phyloP scores from a whole-genome alignment of 2,329 filamentous ascomycete species.

The Sporothrix luriei region DNA sequence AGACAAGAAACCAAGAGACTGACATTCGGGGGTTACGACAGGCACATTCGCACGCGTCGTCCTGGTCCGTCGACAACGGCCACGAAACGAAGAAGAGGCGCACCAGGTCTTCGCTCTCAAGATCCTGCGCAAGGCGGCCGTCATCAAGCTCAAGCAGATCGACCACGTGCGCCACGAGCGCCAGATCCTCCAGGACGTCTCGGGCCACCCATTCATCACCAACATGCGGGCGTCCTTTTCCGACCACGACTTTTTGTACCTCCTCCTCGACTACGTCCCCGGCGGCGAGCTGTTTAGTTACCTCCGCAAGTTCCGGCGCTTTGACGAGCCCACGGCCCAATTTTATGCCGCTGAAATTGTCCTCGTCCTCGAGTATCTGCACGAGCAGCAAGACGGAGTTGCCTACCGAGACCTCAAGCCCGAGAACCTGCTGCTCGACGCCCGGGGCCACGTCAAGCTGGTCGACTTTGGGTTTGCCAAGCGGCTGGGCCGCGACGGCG shows the following conservation, averaged over 20 bases:
- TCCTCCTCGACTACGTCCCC: slow-evolving; percentile 81
- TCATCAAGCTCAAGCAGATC: slow-evolving; percentile 82
- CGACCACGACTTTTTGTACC: slow-evolving; percentile 76
- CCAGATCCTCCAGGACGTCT: slow-evolving; percentile 73
- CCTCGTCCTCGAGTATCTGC: slow-evolving; percentile 76
- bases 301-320: slow-evolving; percentile 73
- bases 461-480: slow-evolving; percentile 88
- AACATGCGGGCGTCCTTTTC: slow-evolving; percentile 77
- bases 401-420: slow-evolving; percentile 83
- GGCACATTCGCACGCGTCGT: slow-evolving; percentile 83
- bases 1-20: not conserved
- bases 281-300: slow-evolving; percentile 86
- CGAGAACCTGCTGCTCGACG: slow-evolving; percentile 78
- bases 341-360: slow-evolving; percentile 87
- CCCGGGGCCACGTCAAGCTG: slow-evolving; percentile 76
- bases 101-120: slow-evolving; percentile 78
- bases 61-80: slow-evolving; percentile 66
- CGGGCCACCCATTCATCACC: slow-evolving; percentile 82
- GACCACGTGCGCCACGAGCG: slow-evolving; percentile 86
- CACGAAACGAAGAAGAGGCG: slow-evolving; percentile 53
- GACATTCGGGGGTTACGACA: slow-evolving; percentile 39
- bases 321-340: slow-evolving; percentile 74
- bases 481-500: slow-evolving; percentile 62
- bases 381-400: slow-evolving; percentile 74
- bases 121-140: slow-evolving; percentile 71